Evolutionary conservation across 352 stramenopile species (phyloP).

Genomic region (Pythium sukuiense): DNA sequence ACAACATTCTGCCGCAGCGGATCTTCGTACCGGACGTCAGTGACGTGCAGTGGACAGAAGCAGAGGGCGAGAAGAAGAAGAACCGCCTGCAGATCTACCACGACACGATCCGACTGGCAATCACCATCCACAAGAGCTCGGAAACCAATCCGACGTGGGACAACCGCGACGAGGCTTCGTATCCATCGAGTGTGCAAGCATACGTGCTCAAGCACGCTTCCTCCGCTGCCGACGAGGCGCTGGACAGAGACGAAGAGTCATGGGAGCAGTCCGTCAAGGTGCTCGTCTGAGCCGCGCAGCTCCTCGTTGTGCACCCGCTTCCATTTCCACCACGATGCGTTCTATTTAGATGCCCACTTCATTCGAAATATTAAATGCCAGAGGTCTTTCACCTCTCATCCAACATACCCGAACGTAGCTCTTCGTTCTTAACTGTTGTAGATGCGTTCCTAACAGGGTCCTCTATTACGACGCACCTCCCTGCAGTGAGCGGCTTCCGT

Average conservation of each 20-base stretch:
- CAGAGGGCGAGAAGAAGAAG: constrained; percentile 11
- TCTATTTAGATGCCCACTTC: neutral
- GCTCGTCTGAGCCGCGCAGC: neutral
- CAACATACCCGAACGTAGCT: neutral
- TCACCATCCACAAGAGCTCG: constrained; percentile 50
- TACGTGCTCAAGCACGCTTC: constrained; percentile 1
- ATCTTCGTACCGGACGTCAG: constrained; percentile 46
- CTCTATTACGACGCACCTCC: neutral
- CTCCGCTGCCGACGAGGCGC: neutral
- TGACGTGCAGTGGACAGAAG: constrained; percentile 26
- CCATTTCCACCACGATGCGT: neutral
- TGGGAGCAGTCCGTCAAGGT: constrained; percentile 1
- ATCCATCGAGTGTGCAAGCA: neutral
- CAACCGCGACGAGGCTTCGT: neutral
- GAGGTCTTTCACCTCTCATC: neutral
- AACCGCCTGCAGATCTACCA: constrained; percentile 53
- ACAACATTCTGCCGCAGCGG: constrained; percentile 45
- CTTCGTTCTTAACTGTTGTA: neutral
- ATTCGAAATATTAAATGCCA: neutral
- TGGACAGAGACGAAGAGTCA: constrained; percentile 1
- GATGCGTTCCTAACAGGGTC: neutral
- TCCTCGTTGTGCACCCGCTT: neutral
- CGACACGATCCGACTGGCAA: constrained; percentile 37
- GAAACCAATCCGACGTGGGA: constrained; percentile 44
- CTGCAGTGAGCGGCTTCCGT: constrained; percentile 2